These are phyloP conservation scores for Curvularia verruculosa DNA, from an alignment of 2,329 filamentous ascomycete genomes.

Conservation along the genomic window DNA sequence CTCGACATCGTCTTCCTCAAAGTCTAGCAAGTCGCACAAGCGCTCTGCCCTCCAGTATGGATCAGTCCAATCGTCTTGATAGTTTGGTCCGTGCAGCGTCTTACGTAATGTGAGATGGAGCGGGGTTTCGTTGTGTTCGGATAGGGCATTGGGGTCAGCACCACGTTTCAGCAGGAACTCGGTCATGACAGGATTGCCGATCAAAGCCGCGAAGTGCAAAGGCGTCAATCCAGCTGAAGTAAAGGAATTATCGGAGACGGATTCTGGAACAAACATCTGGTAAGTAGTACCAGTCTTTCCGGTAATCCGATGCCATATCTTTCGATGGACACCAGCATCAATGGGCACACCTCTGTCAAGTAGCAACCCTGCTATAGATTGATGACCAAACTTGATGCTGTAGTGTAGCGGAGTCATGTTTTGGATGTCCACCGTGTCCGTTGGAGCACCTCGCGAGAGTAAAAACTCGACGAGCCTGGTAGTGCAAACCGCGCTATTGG, in stretches of 20 bases:
- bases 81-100: not conserved
- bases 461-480: constrained; percentile 7
- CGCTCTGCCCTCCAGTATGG: not conserved
- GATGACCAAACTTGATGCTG: constrained; percentile 15
- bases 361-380: constrained; percentile 12
- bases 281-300: not conserved
- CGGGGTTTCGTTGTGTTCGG: not conserved
- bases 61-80: not conserved
- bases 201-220: constrained; percentile 1
- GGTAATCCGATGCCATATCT: not conserved
- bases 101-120: not conserved
- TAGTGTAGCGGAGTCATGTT: constrained; percentile 20
- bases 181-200: not conserved
- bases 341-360: constrained; percentile 11
- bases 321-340: constrained; percentile 11
- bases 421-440: constrained; percentile 1
- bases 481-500: not conserved
- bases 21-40: not conserved
- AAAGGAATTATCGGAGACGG: not conserved
- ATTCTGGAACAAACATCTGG: not conserved
- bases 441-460: constrained; percentile 8
- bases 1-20: not conserved
- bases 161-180: not conserved
- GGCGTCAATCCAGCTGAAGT: not conserved
- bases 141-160: not conserved